Evolutionary conservation across 2,329 filamentous ascomycete species (phyloP).

Genomic region (Cladosporium sp.): DNA sequence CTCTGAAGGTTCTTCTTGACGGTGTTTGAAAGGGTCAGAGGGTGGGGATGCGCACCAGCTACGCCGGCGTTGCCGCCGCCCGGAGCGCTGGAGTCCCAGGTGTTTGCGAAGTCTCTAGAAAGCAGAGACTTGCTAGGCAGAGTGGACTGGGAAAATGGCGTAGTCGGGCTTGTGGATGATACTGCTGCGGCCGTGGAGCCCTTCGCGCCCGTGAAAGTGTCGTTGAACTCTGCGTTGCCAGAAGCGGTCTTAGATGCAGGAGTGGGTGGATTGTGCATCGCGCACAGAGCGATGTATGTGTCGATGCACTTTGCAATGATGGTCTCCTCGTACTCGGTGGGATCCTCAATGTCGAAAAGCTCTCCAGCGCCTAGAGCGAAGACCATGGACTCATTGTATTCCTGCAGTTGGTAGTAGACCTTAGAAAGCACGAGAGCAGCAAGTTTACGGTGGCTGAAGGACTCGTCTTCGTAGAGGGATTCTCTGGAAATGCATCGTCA

Average conservation of each 20-base stretch:
- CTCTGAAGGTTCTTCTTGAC: conserved; percentile 76
- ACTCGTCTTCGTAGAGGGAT: conserved; percentile 93
- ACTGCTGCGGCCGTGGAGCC: conserved; percentile 58
- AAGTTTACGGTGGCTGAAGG: conserved; percentile 87
- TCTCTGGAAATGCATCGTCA: conserved; percentile 57
- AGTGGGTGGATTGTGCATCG: conserved; percentile 53
- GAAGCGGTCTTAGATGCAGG: conserved; percentile 46
- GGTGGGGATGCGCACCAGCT: conserved; percentile 51
- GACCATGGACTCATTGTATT: conserved; percentile 98
- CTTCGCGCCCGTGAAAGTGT: conserved; percentile 63
- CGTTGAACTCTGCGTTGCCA: conserved; percentile 66
- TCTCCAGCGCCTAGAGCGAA: conserved; percentile 94
- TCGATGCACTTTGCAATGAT: conserved; percentile 98
- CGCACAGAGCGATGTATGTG: conserved; percentile 84
- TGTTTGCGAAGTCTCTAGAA: conserved; percentile 70
- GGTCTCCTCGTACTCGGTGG: conserved; percentile 96
- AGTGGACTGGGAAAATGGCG: conserved; percentile 90
- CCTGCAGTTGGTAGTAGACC: conserved; percentile 97
- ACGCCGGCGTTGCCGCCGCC: conserved; percentile 54
- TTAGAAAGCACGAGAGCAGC: conserved; percentile 93
- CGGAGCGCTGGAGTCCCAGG: conserved; percentile 53
- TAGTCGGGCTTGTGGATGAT: conserved; percentile 75
- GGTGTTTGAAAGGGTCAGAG: conserved; percentile 65
- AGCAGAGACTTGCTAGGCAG: conserved; percentile 91
- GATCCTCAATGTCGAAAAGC: conserved; percentile 85